Conservation (phyloP, 371 early-diverging fungal genomes). For the Cokeromyces recurvatus region DNA sequence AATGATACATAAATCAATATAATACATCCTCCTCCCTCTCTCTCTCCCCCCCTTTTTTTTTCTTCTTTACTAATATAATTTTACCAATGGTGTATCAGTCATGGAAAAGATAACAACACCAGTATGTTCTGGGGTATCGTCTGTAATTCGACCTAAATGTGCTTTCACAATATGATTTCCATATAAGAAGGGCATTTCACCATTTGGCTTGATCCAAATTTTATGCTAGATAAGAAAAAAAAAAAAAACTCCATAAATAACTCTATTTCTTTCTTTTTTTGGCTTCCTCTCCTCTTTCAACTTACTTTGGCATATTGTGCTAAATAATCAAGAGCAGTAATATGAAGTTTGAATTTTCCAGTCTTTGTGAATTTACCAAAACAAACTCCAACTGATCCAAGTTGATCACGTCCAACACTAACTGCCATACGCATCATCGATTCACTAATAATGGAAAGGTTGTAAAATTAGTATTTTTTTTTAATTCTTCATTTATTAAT, state of each 20-base stretch:
- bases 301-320: slow-evolving; percentile 91
- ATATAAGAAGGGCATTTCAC: slow-evolving; percentile 99
- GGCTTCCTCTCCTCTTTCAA: not conserved
- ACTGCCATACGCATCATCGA: slow-evolving; percentile 85
- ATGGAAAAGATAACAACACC: slow-evolving; percentile 96
- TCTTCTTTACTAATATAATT: slow-evolving; percentile 3
- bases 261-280: too few relatives aligned
- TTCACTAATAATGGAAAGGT: slow-evolving; percentile 55
- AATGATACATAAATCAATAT: not conserved
- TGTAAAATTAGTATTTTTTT: not conserved
- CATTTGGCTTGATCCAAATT: slow-evolving; percentile 98
- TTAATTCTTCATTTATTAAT: not conserved
- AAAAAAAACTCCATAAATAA: too few relatives aligned
- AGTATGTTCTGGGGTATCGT: slow-evolving; percentile 97
- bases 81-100: slow-evolving; percentile 88
- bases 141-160: slow-evolving; percentile 94
- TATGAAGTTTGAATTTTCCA: slow-evolving; percentile 93
- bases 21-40: not conserved
- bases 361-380: slow-evolving; percentile 99
- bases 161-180: slow-evolving; percentile 99
- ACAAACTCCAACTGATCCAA: slow-evolving; percentile 91
- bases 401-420: slow-evolving; percentile 79
- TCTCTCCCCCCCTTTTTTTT: not conserved
- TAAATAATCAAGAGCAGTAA: slow-evolving; percentile 91
- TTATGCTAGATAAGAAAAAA: slow-evolving; percentile 26